phyloP scores from a whole-genome alignment of 1,284 basidiomycete genomes.

The Leccinum huronense region DNA sequence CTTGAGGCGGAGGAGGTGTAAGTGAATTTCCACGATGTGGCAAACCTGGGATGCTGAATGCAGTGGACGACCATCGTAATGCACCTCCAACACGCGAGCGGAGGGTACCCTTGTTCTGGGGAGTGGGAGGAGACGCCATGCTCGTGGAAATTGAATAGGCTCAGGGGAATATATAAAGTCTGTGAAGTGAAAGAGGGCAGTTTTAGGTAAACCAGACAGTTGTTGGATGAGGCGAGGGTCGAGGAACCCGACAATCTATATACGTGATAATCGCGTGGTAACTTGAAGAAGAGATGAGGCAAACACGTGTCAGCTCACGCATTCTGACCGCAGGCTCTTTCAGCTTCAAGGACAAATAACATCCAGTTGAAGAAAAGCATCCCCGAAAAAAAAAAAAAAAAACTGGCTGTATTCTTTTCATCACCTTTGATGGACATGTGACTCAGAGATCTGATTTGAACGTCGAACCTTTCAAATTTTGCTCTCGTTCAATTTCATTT shows the following conservation, averaged over 20 bases:
- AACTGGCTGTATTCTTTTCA: too few species aligned
- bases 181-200: slow-evolving; percentile 7
- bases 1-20: slow-evolving; percentile 32
- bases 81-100: slow-evolving; percentile 36
- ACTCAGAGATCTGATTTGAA: too few species aligned
- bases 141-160: neutral
- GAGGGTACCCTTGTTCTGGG: slow-evolving; percentile 34
- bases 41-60: slow-evolving; percentile 32
- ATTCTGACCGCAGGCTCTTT: too few species aligned
- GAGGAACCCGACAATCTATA: slow-evolving; percentile 30
- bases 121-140: slow-evolving; percentile 30
- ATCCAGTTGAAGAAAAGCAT: too few species aligned
- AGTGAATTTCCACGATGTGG: slow-evolving; percentile 29
- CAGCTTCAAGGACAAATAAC: too few species aligned
- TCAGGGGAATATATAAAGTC: slow-evolving; percentile 11
- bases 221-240: slow-evolving; percentile 18
- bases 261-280: slow-evolving; percentile 16
- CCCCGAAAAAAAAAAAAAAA: too few species aligned
- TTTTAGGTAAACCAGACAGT: slow-evolving; percentile 14
- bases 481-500: too few species aligned
- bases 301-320: too few species aligned
- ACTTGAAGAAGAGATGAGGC: too few species aligned
- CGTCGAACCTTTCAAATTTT: too few species aligned
- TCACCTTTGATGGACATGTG: too few species aligned
- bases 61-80: slow-evolving; percentile 35